A percentile compares a stretch with the other conserved stretches of the same genome.
phyloP scores from a whole-genome alignment of 441 rosid genomes.

The Gossypium schwendimanii region DNA sequence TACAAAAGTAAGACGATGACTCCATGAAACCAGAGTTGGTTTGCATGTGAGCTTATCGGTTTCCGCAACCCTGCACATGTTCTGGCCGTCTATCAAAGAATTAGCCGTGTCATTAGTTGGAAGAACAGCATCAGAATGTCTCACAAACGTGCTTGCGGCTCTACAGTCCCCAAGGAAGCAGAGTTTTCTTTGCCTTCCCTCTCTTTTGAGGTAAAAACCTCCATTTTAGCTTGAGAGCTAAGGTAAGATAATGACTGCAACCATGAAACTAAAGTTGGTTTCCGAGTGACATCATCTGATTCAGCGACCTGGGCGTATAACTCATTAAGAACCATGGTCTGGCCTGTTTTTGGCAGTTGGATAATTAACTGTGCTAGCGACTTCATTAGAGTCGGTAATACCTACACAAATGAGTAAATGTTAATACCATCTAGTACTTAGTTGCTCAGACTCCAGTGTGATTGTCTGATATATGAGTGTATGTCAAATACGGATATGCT shows the following conservation, averaged over 20 bases:
- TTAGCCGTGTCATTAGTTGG: constrained; percentile 38
- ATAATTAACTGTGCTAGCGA: constrained; percentile 51
- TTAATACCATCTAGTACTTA: background rate
- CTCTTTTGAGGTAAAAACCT: constrained; percentile 20
- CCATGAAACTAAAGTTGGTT: constrained; percentile 86
- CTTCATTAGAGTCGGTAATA: constrained; percentile 68
- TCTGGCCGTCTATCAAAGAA: constrained; percentile 48
- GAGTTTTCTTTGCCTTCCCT: constrained; percentile 17
- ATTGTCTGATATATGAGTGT: background rate
- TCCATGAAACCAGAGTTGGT: constrained; percentile 78
- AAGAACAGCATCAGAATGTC: constrained; percentile 19
- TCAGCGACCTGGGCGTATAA: constrained; percentile 68
- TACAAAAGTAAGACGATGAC: constrained; percentile 62
- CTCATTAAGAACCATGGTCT: constrained; percentile 60
- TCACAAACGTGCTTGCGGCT: constrained; percentile 46
- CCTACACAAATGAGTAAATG: constrained; percentile 33
- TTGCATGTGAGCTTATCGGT: constrained; percentile 79
- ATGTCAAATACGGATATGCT: background rate
- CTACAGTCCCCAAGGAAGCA: constrained; percentile 17
- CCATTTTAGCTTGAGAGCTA: constrained; percentile 37
- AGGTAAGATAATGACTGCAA: constrained; percentile 78
- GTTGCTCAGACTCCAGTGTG: background rate
- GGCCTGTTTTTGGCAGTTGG: constrained; percentile 62
- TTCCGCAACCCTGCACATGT: constrained; percentile 54
- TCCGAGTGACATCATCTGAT: constrained; percentile 88